Evolutionary conservation across 2,329 filamentous ascomycete genomes (phyloP).

Genomic region (Aspergillus viridinutans): DNA sequence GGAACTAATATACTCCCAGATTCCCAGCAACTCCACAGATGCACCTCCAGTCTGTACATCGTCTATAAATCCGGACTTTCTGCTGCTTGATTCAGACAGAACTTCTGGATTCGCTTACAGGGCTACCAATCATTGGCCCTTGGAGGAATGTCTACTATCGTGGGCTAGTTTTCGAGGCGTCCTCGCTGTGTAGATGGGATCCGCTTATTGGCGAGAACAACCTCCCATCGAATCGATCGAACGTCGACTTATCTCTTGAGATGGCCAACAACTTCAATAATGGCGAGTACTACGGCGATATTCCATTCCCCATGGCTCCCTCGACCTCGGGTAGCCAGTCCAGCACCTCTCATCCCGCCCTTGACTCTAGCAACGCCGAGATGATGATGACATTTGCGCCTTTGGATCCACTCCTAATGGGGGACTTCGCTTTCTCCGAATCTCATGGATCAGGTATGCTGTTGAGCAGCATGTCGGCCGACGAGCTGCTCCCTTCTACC

Average conservation of each 20-base stretch:
- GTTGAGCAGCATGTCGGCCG: conserved; percentile 3
- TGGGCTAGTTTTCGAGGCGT: background rate
- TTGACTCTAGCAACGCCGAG: conserved; percentile 7
- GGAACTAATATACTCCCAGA: background rate
- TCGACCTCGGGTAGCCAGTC: conserved; percentile 7
- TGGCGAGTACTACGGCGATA: conserved; percentile 9
- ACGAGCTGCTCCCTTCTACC: conserved; percentile 13
- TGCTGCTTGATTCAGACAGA: background rate
- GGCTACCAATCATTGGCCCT: background rate
- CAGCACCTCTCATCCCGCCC: background rate
- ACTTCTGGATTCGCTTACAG: background rate
- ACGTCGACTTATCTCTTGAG: conserved; percentile 1
- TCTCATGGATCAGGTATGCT: conserved; percentile 8
- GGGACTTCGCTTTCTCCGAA: conserved; percentile 10
- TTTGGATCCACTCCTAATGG: conserved; percentile 8
- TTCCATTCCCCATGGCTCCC: background rate
- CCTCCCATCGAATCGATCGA: conserved; percentile 15
- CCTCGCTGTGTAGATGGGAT: conserved; percentile 8
- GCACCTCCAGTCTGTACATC: background rate
- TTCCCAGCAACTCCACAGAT: background rate
- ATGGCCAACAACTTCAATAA: conserved; percentile 8
- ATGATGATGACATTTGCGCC: conserved; percentile 11
- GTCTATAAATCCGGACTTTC: background rate
- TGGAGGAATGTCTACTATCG: background rate
- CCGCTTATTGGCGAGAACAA: conserved; percentile 11